Conservation (phyloP, 441 rosid species). For the Pelargonium cotyledonis region DNA sequence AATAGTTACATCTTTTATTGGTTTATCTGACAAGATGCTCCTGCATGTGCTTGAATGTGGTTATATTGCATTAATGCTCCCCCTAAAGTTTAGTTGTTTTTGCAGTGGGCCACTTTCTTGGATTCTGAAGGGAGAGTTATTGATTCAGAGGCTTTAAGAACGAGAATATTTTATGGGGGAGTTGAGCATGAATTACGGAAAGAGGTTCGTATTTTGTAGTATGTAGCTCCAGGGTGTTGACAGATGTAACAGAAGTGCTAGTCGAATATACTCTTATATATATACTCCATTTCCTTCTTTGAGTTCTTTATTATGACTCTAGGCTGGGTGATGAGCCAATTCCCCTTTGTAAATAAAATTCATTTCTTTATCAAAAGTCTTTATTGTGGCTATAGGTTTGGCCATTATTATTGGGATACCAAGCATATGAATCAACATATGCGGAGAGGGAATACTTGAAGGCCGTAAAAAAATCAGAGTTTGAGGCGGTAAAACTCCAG, state of each 20-base stretch:
- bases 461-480: slow-evolving; percentile 57
- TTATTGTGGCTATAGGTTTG: slow-evolving; percentile 53
- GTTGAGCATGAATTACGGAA: slow-evolving; percentile 63
- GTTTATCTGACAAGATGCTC: not conserved
- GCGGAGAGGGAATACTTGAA: slow-evolving; percentile 78
- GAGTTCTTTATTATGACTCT: not conserved
- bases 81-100: slow-evolving; percentile 15
- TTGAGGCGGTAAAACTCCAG: slow-evolving; percentile 67
- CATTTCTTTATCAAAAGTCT: slow-evolving; percentile 20
- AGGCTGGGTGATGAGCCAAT: not conserved
- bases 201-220: slow-evolving; percentile 52
- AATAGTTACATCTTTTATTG: not conserved
- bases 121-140: slow-evolving; percentile 81
- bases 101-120: slow-evolving; percentile 79
- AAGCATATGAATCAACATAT: slow-evolving; percentile 71
- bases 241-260: not conserved
- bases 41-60: slow-evolving; percentile 7
- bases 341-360: slow-evolving; percentile 19
- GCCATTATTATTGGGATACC: slow-evolving; percentile 80
- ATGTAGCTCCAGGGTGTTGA: not conserved
- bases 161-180: slow-evolving; percentile 95
- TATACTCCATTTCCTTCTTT: not conserved
- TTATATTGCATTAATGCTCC: slow-evolving; percentile 7
- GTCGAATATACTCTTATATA: not conserved
- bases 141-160: slow-evolving; percentile 62